Percentiles rank a stretch among this genome's conserved stretches.
Conservation (phyloP, 208 protist genomes). For the Herpetomonas samuelpessoai region DNA sequence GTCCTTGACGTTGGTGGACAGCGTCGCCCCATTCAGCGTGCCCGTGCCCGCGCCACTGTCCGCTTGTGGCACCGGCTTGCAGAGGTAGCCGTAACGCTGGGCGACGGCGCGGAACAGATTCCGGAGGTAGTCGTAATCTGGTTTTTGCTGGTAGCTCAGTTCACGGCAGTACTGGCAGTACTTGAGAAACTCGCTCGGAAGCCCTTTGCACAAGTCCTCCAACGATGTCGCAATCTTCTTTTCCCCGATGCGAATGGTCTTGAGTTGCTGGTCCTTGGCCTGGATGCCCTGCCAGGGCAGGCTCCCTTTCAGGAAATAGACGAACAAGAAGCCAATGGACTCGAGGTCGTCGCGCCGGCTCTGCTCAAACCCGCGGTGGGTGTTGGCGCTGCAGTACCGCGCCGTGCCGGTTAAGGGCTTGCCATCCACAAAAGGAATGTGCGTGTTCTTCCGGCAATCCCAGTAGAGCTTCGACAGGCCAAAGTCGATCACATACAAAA, state of each 20-base stretch:
- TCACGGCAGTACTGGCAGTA: conserved; percentile 76
- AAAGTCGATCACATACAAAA: conserved; percentile 97
- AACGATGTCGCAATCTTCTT: conserved; percentile 76
- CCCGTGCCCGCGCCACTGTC: neutral
- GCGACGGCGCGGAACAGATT: conserved; percentile 56
- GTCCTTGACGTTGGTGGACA: neutral
- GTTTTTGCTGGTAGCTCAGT: conserved; percentile 68
- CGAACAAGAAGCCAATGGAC: conserved; percentile 90
- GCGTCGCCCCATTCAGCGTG: neutral
- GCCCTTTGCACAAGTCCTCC: conserved; percentile 61
- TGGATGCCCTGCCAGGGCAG: conserved; percentile 94
- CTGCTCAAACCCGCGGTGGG: conserved; percentile 98
- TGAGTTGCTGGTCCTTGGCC: conserved; percentile 65
- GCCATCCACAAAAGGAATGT: conserved; percentile 98
- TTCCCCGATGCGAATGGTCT: conserved; percentile 79
- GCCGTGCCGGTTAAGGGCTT: conserved; percentile 99
- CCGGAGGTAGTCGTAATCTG: conserved; percentile 81
- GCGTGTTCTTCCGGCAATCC: conserved; percentile 91
- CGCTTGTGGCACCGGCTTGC: neutral
- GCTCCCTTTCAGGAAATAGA: conserved; percentile 92
- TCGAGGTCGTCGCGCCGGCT: conserved; percentile 94
- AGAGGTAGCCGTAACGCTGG: conserved; percentile 21
- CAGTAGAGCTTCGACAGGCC: conserved; percentile 98
- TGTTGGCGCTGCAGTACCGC: conserved; percentile 98
- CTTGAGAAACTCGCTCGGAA: conserved; percentile 63